These are phyloP conservation scores for Adansonia digitata DNA, from an alignment of 345 rosid genomes.

Conservation along the genomic window DNA sequence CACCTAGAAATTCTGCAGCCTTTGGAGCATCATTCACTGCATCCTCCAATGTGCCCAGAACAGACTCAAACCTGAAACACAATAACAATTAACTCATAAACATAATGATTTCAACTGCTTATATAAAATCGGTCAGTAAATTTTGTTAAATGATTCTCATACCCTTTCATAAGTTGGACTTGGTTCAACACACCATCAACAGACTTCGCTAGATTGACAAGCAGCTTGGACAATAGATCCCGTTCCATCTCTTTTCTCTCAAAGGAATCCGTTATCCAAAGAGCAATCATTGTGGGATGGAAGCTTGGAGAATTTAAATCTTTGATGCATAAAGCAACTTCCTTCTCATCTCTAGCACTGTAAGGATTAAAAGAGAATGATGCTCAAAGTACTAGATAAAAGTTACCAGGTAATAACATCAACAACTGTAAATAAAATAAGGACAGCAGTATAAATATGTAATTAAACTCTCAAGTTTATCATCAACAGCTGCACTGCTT, in stretches of 20 bases:
- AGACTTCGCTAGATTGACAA: background rate
- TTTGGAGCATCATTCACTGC: slow-evolving; percentile 87
- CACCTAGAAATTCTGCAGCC: slow-evolving; percentile 81
- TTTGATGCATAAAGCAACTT: too few relatives aligned
- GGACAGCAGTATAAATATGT: background rate
- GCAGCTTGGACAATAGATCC: background rate
- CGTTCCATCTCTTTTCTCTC: background rate
- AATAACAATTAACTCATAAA: background rate
- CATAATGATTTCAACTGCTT: background rate
- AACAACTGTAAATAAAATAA: background rate
- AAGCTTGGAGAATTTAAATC: too few relatives aligned
- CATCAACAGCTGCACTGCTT: background rate
- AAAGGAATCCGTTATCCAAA: too few relatives aligned
- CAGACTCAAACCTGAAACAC: slow-evolving; percentile 60
- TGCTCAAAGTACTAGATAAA: too few relatives aligned
- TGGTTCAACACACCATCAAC: background rate
- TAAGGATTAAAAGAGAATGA: too few relatives aligned
- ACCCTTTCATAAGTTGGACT: slow-evolving; percentile 41
- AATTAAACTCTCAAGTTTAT: background rate
- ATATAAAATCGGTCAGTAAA: background rate
- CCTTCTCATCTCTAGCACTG: too few relatives aligned
- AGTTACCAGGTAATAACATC: background rate
- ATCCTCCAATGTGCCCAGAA: slow-evolving; percentile 71
- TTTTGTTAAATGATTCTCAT: slow-evolving; percentile 11
- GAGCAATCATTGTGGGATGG: too few relatives aligned